Conservation (phyloP, 2,329 filamentous ascomycete genomes). For the Ophiognomonia clavigignenti-juglandacearum region DNA sequence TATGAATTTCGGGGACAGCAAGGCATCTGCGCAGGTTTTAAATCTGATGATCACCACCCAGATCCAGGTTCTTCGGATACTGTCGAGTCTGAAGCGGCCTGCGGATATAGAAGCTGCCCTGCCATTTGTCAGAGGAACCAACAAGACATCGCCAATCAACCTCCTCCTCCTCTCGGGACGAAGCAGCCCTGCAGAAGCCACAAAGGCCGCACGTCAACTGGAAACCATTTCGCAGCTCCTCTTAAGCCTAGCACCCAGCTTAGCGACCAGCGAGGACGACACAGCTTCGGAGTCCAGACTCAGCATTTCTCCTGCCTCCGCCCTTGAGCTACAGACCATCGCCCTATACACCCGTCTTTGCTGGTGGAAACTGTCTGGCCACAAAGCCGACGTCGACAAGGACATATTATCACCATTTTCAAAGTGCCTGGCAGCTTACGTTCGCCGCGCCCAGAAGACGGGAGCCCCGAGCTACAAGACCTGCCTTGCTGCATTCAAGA, state of each 20-base stretch:
- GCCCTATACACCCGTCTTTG: constrained; percentile 57
- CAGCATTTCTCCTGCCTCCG: constrained; percentile 50
- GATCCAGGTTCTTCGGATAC: constrained; percentile 57
- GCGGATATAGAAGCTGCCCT: constrained; percentile 53
- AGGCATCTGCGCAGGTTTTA: constrained; percentile 39
- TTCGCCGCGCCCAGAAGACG: constrained; percentile 41
- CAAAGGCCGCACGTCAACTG: constrained; percentile 60
- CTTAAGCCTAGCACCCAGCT: constrained; percentile 61
- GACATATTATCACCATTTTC: constrained; percentile 63
- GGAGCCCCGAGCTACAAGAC: constrained; percentile 33
- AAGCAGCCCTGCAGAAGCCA: constrained; percentile 37
- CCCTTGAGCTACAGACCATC: constrained; percentile 59
- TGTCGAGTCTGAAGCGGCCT: constrained; percentile 56
- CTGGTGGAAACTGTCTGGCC: constrained; percentile 61
- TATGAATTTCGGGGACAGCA: constrained; percentile 52
- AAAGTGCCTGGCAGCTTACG: constrained; percentile 58
- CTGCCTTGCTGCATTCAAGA: constrained; percentile 29
- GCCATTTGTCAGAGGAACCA: constrained; percentile 47
- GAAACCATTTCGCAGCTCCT: constrained; percentile 62
- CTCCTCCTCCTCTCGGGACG: constrained; percentile 47
- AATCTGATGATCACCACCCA: constrained; percentile 59
- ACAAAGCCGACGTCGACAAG: constrained; percentile 55
- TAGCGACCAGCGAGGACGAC: constrained; percentile 59
- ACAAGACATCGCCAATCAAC: constrained; percentile 52
- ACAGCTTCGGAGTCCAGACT: constrained; percentile 47